Base-by-base conservation (phyloP, 179 eudicot species). In the Corrigiola litoralis region DNA sequence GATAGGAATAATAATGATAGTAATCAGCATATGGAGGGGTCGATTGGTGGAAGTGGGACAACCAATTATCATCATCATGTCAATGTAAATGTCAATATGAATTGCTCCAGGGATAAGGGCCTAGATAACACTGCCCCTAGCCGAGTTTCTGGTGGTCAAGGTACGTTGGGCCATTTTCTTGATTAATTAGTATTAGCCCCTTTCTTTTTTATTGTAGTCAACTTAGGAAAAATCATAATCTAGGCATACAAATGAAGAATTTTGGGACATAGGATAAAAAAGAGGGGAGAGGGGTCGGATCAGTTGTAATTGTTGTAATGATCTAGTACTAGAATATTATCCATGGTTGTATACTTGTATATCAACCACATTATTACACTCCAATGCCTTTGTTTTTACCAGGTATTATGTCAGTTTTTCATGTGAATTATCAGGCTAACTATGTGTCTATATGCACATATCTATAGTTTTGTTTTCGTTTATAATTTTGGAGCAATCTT, bases 111-210 rank as follows among this genome's bases (percentile, higher is more conserved):
- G 34, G 57, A 47, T 60, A 34, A 67, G 38, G 51, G 6, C 52
- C 14, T 58, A 20, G 46, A n/a, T n/a, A n/a, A 58, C 47, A 58
- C 23, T 4, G 13, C 61, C 18, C 32, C 57, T 50, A 7, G 5
- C 24, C 24, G 24, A 29, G 17, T 17, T 13, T 5, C n/a, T 68
- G 20, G 1, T 49, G 50, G 17, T 51, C 70, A 71, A 71, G 75
- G 75, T 71, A 71, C 75, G 75, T 71, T 71, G 33, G 69, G 70
- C 53, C 53, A 66, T 58, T 72, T 72, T 31, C 66, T 72, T 51
- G 71, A 56, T 58, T 66, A 72, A 49, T 49, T 31, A 23, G 0
- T 29, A n/a, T 40, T 9, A 6, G 4, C 31, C 23, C 14, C 21
- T 27, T 16, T 1, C 49, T 67, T 16, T 27, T 41, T 20, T 21